Evolutionary conservation across 768 basidiomycete genomes (phyloP), one percentile per base, ranked within the genome.

Genomic region (Lentinula boryana): DNA sequence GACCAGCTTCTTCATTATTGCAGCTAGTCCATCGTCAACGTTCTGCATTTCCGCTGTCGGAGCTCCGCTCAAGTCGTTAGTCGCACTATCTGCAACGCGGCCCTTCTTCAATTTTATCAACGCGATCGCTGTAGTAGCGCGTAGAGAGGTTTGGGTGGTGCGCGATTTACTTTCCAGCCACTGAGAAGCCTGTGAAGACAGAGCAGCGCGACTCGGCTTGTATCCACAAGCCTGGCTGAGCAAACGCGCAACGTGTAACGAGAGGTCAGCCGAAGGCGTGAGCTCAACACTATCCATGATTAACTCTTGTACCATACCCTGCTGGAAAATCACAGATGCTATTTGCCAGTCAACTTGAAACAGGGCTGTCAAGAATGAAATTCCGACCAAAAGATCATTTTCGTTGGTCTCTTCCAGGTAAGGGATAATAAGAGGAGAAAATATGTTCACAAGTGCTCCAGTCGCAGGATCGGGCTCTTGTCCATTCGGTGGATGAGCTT

Each of bases 301-400:
- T 49, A 80, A 79, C 41, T 89, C 85, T 35, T 87, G 65, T 15
- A 88, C 70, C 3, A 84, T 86, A 62, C 91, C 87, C 54, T 79
- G 76, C 40, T 75, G 71, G 60, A 94, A 85, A 57, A 95, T 84
- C 23, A 77, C 65, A 9, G 85, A 76, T 9, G 90, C 93, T 1
- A 84, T 75, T 56, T 80, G 74, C 72, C 85, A 81, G 65, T 93
- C 91, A n/a, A 93, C 84, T 69, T 93, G 91, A 67, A 93, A 92
- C 18, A 95, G 75, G 0, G 90, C 91, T n/a, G 81, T 76, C 53
- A 94, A 77, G 69, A 93, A 87, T 1, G 84, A 80, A 41, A 89
- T 72, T 10, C 84, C 86, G 13, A 76, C 72, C 16, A 87, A 72
- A 31, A 85, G 71, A 38, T 78, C 75, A 10, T 67, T 60, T 69